phyloP scores from a whole-genome alignment of 176 grass and related monocot species.

The Puccinellia tenuiflora region DNA sequence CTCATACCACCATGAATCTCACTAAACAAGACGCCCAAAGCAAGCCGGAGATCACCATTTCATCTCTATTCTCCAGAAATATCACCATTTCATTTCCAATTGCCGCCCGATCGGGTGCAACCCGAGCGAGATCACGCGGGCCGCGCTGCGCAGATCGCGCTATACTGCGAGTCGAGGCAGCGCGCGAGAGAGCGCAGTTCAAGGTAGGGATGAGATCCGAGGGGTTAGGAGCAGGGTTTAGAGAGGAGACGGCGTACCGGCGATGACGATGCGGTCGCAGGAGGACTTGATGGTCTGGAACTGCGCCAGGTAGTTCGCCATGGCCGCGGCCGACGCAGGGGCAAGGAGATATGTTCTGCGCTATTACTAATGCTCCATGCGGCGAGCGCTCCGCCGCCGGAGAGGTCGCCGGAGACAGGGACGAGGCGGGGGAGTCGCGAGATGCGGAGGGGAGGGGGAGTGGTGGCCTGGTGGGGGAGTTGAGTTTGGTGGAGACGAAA shows the following conservation, averaged over 20 bases:
- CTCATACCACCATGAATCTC: not conserved
- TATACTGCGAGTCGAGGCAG: not conserved
- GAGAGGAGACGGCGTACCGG: conserved; percentile 44
- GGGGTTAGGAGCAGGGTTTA: not conserved
- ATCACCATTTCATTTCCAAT: not conserved
- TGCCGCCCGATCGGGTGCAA: not conserved
- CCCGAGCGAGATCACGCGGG: conserved; percentile 16
- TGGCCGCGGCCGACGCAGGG: conserved; percentile 12
- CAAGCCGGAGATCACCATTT: not conserved
- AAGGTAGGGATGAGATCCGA: not conserved
- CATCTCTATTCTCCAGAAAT: not conserved
- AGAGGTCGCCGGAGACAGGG: conserved; percentile 14
- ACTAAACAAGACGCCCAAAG: not conserved
- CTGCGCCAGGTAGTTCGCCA: conserved; percentile 99
- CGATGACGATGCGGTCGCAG: conserved; percentile 88
- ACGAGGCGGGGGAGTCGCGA: not conserved
- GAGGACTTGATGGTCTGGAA: conserved; percentile 98
- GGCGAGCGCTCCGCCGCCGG: not conserved
- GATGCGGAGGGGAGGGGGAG: conserved; percentile 26
- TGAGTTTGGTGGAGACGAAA: not conserved
- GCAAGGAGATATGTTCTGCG: not conserved
- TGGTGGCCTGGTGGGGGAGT: not conserved
- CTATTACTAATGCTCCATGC: not conserved
- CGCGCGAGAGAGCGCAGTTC: not conserved
- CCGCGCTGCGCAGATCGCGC: not conserved